Evolutionary conservation across 257 asterid genomes (phyloP), one percentile per base, ranked within the genome.

Genomic region (Solanum paucissectum): DNA sequence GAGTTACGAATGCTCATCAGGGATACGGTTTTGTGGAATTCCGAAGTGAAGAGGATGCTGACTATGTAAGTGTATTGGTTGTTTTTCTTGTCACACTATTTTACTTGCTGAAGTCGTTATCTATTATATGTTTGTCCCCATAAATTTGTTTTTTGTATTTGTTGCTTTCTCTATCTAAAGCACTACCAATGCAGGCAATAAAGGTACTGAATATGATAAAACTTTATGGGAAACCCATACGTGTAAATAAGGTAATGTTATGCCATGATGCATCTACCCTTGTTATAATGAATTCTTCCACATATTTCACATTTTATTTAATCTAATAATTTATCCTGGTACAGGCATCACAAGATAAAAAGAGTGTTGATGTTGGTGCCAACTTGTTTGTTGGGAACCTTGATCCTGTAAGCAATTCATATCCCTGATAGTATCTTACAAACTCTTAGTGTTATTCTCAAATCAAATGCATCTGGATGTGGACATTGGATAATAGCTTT

Each of bases 1-100:
- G 98, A 92, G 98, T 96, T 77, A 95, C 99, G 64, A 94, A 91
- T 92, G 94, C 98, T 58, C 99, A 95, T 92, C 98, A 96, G 91
- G 98, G 98, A 32, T 96, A 96, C 69, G 98, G 98, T 77, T 95
- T 95, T 92, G 98, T 95, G 89, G 99, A 95, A 92, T 96, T 95
- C 89, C 94, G 98, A 88, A 93, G 98, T 84, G 99, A 96, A 92
- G 99, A 96, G 92, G 99, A 95, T 93, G 99, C 99, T 33, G 98
- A 96, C 88, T 96, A 96, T 90, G 99, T 95, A 91, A 88, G 94
- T 87, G 93, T 88, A 5, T 33, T 71, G 73, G n/a, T 37, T 91
- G 88, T 86, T 85, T 87, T 73, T 72, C 13, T 69, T 86, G 69
- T 52, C 86, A 62, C 72, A 2, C 86, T 88, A 81, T 62, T 18